phyloP scores from a whole-genome alignment of 2,329 filamentous ascomycete species.

The Raffaelea ambrosiae region DNA sequence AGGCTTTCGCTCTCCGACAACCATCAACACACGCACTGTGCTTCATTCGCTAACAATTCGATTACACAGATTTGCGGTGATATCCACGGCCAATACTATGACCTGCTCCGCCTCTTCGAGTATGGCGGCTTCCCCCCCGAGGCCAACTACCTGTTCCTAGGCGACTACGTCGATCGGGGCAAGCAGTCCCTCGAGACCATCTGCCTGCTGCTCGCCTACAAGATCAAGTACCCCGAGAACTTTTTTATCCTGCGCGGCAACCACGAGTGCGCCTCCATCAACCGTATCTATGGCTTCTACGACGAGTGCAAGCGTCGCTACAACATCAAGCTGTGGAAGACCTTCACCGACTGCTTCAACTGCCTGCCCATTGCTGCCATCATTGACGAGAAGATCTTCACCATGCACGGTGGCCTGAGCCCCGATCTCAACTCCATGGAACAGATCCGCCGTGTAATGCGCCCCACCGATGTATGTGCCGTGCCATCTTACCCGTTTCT shows the following conservation, averaged over 20 bases:
- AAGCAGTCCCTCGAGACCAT: slow-evolving; percentile 99
- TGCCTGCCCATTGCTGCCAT: slow-evolving; percentile 96
- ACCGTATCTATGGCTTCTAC: slow-evolving; percentile 99
- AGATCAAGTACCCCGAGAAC: slow-evolving; percentile 99
- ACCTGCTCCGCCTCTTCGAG: slow-evolving; percentile 93
- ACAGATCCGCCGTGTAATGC: slow-evolving; percentile 98
- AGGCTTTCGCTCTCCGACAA: not conserved
- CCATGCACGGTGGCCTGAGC: slow-evolving; percentile 96
- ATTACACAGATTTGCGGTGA: slow-evolving; percentile 98
- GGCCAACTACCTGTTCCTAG: slow-evolving; percentile 98
- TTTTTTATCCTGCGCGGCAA: slow-evolving; percentile 98
- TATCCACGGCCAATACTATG: slow-evolving; percentile 99
- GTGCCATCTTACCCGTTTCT: slow-evolving; percentile 12
- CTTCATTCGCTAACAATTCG: slow-evolving; percentile 6
- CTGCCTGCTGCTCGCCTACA: slow-evolving; percentile 92
- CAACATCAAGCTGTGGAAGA: slow-evolving; percentile 99
- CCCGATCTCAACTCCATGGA: slow-evolving; percentile 99
- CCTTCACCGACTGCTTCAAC: slow-evolving; percentile 99
- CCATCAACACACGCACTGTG: slow-evolving; percentile 5
- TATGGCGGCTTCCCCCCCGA: slow-evolving; percentile 97
- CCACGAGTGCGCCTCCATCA: slow-evolving; percentile 98
- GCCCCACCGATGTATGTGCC: slow-evolving; percentile 84
- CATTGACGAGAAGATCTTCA: slow-evolving; percentile 99
- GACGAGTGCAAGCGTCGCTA: slow-evolving; percentile 98
- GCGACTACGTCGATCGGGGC: slow-evolving; percentile 97